These are phyloP conservation scores for Cyclotella baltica DNA, from an alignment of 108 stramenopile genomes.

Conservation along the genomic window DNA sequence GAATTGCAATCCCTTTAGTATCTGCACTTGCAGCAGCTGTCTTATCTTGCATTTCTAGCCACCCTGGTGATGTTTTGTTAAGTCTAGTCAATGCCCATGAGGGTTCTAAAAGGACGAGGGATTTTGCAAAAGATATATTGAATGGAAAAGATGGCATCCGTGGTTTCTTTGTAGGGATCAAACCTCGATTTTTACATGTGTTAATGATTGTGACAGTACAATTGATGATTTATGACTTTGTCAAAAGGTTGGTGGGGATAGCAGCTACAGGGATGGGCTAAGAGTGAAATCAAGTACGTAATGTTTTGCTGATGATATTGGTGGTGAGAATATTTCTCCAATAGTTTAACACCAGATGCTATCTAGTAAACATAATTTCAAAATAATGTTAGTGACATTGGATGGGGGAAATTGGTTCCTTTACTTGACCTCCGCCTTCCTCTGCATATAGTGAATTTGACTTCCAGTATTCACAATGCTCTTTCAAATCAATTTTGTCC, in stretches of 20 bases:
- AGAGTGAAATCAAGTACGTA: no score
- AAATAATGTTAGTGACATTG: no score
- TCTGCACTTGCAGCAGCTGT: constrained; percentile 74
- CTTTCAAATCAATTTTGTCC: no score
- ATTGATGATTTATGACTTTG: constrained; percentile 87
- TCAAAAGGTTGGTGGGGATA: constrained; percentile 80
- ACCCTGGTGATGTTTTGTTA: constrained; percentile 93
- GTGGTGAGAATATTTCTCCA: no score
- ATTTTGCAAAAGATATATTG: constrained; percentile 64
- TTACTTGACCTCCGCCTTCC: no score
- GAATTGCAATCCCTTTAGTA: constrained; percentile 72
- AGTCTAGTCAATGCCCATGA: constrained; percentile 79
- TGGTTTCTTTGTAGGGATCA: constrained; percentile 79
- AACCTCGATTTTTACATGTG: constrained; percentile 88
- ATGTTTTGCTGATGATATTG: no score
- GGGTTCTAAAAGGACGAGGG: constrained; percentile 53
- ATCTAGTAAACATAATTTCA: no score
- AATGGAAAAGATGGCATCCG: constrained; percentile 50
- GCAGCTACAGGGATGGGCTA: constrained; percentile 69
- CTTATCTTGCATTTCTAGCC: constrained; percentile 82
- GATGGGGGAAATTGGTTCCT: no score
- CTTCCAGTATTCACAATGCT: no score
- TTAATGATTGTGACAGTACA: constrained; percentile 90
- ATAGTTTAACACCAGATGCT: no score
- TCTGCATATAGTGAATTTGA: no score